A percentile compares a stretch with the other conserved stretches of the same genome.
phyloP scores from a whole-genome alignment of 2,329 filamentous ascomycete species.

The Tolypocladium ophioglossoides region DNA sequence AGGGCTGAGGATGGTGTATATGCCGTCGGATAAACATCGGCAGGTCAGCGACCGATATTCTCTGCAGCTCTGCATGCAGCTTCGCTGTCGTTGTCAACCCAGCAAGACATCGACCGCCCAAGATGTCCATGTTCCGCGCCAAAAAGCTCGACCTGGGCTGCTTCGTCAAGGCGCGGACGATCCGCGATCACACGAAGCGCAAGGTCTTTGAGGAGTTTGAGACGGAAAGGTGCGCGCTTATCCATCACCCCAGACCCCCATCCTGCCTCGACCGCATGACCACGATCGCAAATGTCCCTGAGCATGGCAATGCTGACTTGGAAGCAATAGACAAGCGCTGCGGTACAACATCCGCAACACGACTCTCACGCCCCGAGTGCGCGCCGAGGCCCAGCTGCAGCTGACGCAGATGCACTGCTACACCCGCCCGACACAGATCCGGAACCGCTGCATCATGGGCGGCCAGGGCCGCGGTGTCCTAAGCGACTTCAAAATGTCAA shows the following conservation, averaged over 20 bases:
- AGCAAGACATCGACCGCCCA: conserved; percentile 19
- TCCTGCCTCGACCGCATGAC: not conserved
- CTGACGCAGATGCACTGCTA: conserved; percentile 93
- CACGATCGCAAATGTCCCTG: not conserved
- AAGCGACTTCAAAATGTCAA: conserved; percentile 81
- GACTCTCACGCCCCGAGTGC: conserved; percentile 66
- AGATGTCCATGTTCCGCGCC: conserved; percentile 75
- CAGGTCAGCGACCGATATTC: not conserved
- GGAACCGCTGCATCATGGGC: conserved; percentile 84
- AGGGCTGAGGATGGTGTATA: too few relatives aligned
- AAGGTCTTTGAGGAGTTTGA: conserved; percentile 83
- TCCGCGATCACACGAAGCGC: conserved; percentile 94
- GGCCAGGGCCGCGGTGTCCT: conserved; percentile 88
- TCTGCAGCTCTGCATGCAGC: not conserved
- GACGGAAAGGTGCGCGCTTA: conserved; percentile 61
- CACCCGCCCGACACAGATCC: conserved; percentile 85
- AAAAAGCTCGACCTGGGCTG: conserved; percentile 86
- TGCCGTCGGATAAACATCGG: not conserved
- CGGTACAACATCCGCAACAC: conserved; percentile 93
- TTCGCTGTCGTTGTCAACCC: not conserved
- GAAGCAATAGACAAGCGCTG: conserved; percentile 65
- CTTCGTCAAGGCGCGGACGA: conserved; percentile 74
- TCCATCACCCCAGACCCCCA: not conserved
- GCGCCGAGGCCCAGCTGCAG: conserved; percentile 87
- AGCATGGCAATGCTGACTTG: conserved; percentile 2